phyloP scores from a whole-genome alignment of 371 early-diverging fungal species.

The Saksenaea vasiformis region DNA sequence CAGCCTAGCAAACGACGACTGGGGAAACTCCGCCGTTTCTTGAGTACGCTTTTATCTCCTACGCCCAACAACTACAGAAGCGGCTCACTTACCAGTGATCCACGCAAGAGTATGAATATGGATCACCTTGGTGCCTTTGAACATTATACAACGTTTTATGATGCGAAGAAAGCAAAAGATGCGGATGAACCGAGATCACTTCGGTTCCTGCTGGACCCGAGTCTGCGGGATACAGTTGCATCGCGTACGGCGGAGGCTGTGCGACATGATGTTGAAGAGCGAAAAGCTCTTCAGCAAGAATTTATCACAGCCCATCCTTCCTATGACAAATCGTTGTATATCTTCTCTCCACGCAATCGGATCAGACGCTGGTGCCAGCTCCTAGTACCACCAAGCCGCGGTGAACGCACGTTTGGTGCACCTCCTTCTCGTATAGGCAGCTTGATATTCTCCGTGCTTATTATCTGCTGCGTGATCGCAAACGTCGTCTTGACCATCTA shows the following conservation, averaged over 20 bases:
- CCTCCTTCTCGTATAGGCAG: slow-evolving; percentile 40
- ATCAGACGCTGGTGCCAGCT: slow-evolving; percentile 61
- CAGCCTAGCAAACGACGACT: not conserved
- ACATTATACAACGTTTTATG: slow-evolving; percentile 31
- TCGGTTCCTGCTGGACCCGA: slow-evolving; percentile 28
- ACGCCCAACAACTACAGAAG: not conserved
- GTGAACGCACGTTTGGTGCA: slow-evolving; percentile 56
- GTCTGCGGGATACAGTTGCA: slow-evolving; percentile 26
- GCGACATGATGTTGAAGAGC: slow-evolving; percentile 40
- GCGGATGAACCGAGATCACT: slow-evolving; percentile 24
- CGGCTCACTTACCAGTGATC: not conserved
- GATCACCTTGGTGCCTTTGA: slow-evolving; percentile 19
- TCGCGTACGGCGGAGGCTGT: slow-evolving; percentile 33
- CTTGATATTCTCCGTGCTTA: slow-evolving; percentile 44
- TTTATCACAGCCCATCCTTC: slow-evolving; percentile 64
- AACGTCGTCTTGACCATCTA: slow-evolving; percentile 58
- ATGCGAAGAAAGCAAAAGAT: slow-evolving; percentile 15
- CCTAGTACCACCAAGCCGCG: slow-evolving; percentile 56
- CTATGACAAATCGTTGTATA: slow-evolving; percentile 62
- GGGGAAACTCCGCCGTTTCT: not conserved
- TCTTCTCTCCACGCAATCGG: slow-evolving; percentile 52
- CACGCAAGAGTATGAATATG: slow-evolving; percentile 18
- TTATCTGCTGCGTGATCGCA: slow-evolving; percentile 48
- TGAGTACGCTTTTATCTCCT: not conserved
- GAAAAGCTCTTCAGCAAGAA: slow-evolving; percentile 51